A percentile compares a stretch with the other conserved stretches of the same genome.
These are phyloP conservation scores for Aspergillus costaricaensis DNA, from an alignment of 2,329 filamentous ascomycete genomes.

Conservation along the genomic window DNA sequence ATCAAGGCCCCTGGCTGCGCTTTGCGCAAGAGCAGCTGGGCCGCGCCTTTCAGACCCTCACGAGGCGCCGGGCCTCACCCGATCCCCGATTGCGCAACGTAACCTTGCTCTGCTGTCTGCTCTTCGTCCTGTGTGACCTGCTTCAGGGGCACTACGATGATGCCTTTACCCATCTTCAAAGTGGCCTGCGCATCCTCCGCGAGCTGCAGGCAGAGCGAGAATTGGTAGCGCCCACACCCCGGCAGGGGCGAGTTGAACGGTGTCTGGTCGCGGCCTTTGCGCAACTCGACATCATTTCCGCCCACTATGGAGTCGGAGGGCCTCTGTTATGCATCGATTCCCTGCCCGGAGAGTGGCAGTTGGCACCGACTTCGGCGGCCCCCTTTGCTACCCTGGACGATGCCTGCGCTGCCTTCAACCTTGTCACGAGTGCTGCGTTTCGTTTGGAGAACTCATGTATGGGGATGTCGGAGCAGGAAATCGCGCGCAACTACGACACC, in stretches of 20 bases:
- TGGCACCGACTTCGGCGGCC: rapidly evolving
- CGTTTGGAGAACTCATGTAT: background rate
- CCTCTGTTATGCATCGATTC: background rate
- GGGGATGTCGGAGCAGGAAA: background rate
- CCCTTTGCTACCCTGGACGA: background rate
- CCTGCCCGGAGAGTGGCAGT: background rate
- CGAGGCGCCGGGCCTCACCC: background rate
- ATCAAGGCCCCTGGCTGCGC: background rate
- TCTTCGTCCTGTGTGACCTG: background rate
- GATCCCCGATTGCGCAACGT: constrained; percentile 1
- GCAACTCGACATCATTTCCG: background rate
- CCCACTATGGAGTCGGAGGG: background rate
- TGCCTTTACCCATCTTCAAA: background rate
- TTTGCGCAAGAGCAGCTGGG: background rate
- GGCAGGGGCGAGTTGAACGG: background rate
- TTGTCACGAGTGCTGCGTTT: background rate
- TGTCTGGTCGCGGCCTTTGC: background rate
- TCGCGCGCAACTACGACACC: background rate
- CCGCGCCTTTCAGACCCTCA: background rate
- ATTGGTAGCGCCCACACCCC: background rate
- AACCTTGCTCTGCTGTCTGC: constrained; percentile 2
- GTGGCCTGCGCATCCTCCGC: background rate
- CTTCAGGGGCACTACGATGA: background rate
- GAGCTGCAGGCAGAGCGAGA: background rate
- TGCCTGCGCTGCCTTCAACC: background rate